Conservation (phyloP, 495 filamentous ascomycete genomes). For the Penicillium malachiteum region DNA sequence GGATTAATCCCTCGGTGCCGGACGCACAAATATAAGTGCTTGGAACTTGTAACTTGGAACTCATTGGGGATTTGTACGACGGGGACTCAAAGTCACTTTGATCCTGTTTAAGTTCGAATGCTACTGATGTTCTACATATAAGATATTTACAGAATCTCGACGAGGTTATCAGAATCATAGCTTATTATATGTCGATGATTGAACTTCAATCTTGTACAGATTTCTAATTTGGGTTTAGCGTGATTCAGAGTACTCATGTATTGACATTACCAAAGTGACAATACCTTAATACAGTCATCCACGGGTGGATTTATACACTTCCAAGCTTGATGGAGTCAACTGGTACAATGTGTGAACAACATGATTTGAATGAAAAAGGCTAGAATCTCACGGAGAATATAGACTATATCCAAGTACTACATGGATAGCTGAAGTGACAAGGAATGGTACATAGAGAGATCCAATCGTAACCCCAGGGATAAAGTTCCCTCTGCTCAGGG, state of each 20-base stretch:
- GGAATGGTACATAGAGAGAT: background rate
- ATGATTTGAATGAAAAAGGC: background rate
- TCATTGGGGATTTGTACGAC: background rate
- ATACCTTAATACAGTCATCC: background rate
- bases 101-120: no score
- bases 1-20: slow-evolving; percentile 16
- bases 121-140: no score
- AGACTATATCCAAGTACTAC: no score
- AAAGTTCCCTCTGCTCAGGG: slow-evolving; percentile 1
- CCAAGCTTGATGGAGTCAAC: no score
- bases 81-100: no score
- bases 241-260: background rate
- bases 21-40: slow-evolving; percentile 4
- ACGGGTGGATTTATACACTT: no score
- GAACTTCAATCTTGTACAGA: background rate
- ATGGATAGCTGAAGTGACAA: no score
- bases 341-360: background rate
- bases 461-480: slow-evolving; percentile 1
- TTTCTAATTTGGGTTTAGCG: background rate
- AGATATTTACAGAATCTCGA: no score
- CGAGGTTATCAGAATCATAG: no score
- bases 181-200: no score
- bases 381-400: no score
- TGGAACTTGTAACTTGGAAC: background rate
- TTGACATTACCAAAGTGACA: background rate